phyloP scores from a whole-genome alignment of 1,284 basidiomycete species.

The Ceraceosorus bombacis region DNA sequence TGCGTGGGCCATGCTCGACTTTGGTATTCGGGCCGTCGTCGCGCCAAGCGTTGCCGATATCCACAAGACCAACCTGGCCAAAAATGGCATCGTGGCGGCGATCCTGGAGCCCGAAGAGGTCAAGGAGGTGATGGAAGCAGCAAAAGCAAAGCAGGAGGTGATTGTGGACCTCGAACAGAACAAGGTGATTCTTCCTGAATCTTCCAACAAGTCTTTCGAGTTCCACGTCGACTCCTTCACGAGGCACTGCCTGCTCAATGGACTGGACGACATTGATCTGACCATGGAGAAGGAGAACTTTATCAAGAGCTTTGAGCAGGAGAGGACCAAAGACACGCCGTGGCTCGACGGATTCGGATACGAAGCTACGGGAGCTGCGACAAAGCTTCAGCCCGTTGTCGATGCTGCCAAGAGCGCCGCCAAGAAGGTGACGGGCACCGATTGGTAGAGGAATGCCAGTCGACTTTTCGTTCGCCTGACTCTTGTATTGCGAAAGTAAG shows the following conservation, averaged over 20 bases:
- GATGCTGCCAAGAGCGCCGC: slow-evolving; percentile 21
- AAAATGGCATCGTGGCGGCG: slow-evolving; percentile 43
- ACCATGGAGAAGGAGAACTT: slow-evolving; percentile 35
- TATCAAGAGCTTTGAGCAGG: slow-evolving; percentile 31
- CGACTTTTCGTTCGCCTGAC: no score
- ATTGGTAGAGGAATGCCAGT: slow-evolving; percentile 23
- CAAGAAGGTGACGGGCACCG: slow-evolving; percentile 25
- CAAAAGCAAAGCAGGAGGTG: slow-evolving; percentile 36
- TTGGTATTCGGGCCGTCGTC: slow-evolving; percentile 43
- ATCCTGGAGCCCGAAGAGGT: slow-evolving; percentile 30
- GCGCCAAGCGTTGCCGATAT: slow-evolving; percentile 43
- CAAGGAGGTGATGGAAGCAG: slow-evolving; percentile 29
- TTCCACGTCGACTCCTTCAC: slow-evolving; percentile 38
- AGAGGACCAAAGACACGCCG: slow-evolving; percentile 29
- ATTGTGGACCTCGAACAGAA: slow-evolving; percentile 38
- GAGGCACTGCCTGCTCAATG: slow-evolving; percentile 41
- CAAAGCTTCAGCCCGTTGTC: slow-evolving; percentile 20
- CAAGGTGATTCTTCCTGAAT: slow-evolving; percentile 33
- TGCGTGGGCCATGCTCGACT: slow-evolving; percentile 44
- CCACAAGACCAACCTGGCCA: slow-evolving; percentile 42
- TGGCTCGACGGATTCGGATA: slow-evolving; percentile 43
- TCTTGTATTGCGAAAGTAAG: no score
- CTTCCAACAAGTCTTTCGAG: slow-evolving; percentile 22
- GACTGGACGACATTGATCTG: slow-evolving; percentile 44
- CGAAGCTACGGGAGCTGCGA: slow-evolving; percentile 5